Conservation (phyloP, 306 rosid species). For the Prosopis cineraria region DNA sequence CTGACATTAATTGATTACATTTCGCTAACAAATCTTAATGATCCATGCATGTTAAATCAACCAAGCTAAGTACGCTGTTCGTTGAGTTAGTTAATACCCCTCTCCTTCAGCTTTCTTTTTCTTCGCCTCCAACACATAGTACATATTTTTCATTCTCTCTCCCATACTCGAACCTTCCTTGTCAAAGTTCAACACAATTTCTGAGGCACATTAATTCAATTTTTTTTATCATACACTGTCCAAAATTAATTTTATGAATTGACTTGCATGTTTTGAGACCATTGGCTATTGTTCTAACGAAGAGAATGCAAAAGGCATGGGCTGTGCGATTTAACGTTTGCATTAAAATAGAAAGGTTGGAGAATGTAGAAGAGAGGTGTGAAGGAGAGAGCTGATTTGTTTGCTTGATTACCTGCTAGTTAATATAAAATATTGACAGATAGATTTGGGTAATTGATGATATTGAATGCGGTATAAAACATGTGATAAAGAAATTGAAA, state of each 20-base stretch:
- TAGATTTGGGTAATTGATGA: not conserved
- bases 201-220: not conserved
- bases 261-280: not conserved
- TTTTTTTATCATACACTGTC: not conserved
- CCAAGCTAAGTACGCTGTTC: not conserved
- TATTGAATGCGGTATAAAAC: not conserved
- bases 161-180: not conserved
- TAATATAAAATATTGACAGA: not conserved
- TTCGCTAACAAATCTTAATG: not conserved
- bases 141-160: not conserved
- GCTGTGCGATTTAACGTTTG: not conserved
- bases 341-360: not conserved
- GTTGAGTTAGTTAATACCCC: not conserved
- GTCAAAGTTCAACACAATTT: not conserved
- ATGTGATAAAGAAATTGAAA: not conserved
- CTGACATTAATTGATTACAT: not conserved
- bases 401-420: not conserved
- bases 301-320: not conserved
- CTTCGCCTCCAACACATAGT: not conserved
- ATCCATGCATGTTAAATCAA: not conserved
- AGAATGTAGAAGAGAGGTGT: not conserved
- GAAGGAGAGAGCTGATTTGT: not conserved
- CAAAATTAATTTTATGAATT: no score
- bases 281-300: not conserved
- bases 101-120: not conserved